Evolutionary conservation across 2,329 filamentous ascomycete genomes (phyloP), one percentile per base, ranked within the genome.

Genomic region (Seiridium unicorne): DNA sequence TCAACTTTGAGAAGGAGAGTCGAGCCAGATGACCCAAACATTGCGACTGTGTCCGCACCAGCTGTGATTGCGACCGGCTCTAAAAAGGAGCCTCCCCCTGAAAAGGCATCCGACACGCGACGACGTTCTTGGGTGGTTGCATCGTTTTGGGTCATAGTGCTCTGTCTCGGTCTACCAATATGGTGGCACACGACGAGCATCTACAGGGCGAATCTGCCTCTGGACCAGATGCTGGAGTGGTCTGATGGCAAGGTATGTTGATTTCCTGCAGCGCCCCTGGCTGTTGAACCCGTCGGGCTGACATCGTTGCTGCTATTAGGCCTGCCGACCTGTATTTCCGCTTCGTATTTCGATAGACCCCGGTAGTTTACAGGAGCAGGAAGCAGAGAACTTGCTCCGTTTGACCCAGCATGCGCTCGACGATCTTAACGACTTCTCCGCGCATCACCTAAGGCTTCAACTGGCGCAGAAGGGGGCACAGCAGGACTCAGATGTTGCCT

Each of bases 131-230:
- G 82, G 63, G 89, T 98, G 55, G 88, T 99, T 63, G 74, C 91
- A 63, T 94, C 94, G 7, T 98, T 97, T 75, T 99, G 95, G 95
- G 79, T 87, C 4, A 87, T 98, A 44, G 91, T 96, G 5, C 73
- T 96, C 5, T 84, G 89, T 36, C 77, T 99, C 5, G 95, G 95
- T 3, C 74, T 99, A 65, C 95, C 95, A 60, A 89, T 96, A 84
- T 99, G 95, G 95, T 96, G 92, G 88, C 88, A 88, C 74, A 98
- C 95, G 0, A 99, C 95, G 3, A 90, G 91, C 0, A 96, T 98
- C 59, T 93, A 96, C 74, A 86, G 95, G 59, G 93, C 94, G 10
- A 84, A 88, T 49, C 79, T 99, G 66, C 95, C 95, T 4, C 75
- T 97, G 66, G 84, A 90, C 70, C 84, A 88, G 58, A 99, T 99